Evolutionary conservation across 305 asterid species (phyloP).

Genomic region (Fraxinus greggii): DNA sequence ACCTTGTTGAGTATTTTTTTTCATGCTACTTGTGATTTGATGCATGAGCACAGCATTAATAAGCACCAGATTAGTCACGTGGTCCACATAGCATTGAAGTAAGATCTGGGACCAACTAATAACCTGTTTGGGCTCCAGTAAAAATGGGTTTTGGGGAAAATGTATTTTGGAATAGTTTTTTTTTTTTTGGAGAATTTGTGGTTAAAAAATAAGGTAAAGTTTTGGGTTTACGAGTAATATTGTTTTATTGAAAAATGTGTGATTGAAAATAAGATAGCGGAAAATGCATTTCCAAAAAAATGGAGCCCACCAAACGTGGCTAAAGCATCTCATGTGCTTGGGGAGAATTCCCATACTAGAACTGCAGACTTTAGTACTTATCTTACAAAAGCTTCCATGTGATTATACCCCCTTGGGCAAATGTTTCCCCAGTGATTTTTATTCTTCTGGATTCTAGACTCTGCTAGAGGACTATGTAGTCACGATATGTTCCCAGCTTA

Average conservation of each 20-base stretch:
- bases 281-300: background rate
- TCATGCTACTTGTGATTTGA: slow-evolving; percentile 5
- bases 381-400: background rate
- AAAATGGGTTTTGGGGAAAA: background rate
- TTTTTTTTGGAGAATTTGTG: background rate
- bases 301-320: background rate
- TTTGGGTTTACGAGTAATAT: background rate
- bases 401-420: background rate
- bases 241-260: background rate
- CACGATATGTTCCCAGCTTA: background rate
- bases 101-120: slow-evolving; percentile 12
- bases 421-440: background rate
- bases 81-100: slow-evolving; percentile 10
- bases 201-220: background rate
- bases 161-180: background rate
- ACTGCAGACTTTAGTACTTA: slow-evolving; percentile 12
- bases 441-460: slow-evolving; percentile 12
- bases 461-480: background rate
- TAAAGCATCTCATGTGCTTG: slow-evolving; percentile 1
- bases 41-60: slow-evolving; percentile 5
- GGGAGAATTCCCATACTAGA: slow-evolving; percentile 16
- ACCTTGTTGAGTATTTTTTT: background rate
- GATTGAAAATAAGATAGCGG: background rate
- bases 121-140: background rate
- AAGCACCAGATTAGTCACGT: slow-evolving; percentile 11